Evolutionary conservation across 805 yeast species (phyloP).

Genomic region (Monosporozyma siamensis): DNA sequence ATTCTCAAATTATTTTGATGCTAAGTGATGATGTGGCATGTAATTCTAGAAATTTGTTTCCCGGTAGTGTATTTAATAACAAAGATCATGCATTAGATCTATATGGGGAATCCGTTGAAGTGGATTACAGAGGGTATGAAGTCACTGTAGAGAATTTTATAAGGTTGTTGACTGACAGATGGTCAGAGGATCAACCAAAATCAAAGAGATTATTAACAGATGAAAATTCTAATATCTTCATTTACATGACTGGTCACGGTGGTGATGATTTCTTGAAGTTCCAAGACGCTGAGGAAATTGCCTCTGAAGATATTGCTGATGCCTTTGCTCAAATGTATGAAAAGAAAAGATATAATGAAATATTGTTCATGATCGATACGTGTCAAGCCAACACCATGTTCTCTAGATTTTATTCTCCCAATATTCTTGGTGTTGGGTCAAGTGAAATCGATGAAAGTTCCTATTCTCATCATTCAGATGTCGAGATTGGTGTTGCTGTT

Average conservation of each 20-base stretch:
- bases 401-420: constrained; percentile 84
- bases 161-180: constrained; percentile 85
- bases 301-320: constrained; percentile 91
- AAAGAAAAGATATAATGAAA: constrained; percentile 88
- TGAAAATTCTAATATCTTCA: constrained; percentile 86
- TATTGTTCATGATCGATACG: constrained; percentile 95
- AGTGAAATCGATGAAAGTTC: constrained; percentile 81
- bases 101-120: constrained; percentile 91
- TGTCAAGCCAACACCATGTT: constrained; percentile 99
- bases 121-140: constrained; percentile 94
- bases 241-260: constrained; percentile 97
- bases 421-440: constrained; percentile 87
- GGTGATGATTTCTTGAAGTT: constrained; percentile 95
- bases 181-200: constrained; percentile 91
- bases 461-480: constrained; percentile 91
- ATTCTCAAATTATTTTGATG: constrained; percentile 93
- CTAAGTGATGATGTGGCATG: constrained; percentile 95
- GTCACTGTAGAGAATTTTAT: constrained; percentile 96
- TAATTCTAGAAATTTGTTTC: constrained; percentile 90
- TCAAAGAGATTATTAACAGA: constrained; percentile 86
- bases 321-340: constrained; percentile 97
- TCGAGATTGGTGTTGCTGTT: constrained; percentile 94
- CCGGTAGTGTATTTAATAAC: constrained; percentile 92
- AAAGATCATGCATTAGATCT: constrained; percentile 86
- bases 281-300: constrained; percentile 97